A percentile compares a stretch with the other conserved stretches of the same genome.
These are phyloP conservation scores for Cordia subcordata DNA, from an alignment of 257 asterid species.

Conservation along the genomic window DNA sequence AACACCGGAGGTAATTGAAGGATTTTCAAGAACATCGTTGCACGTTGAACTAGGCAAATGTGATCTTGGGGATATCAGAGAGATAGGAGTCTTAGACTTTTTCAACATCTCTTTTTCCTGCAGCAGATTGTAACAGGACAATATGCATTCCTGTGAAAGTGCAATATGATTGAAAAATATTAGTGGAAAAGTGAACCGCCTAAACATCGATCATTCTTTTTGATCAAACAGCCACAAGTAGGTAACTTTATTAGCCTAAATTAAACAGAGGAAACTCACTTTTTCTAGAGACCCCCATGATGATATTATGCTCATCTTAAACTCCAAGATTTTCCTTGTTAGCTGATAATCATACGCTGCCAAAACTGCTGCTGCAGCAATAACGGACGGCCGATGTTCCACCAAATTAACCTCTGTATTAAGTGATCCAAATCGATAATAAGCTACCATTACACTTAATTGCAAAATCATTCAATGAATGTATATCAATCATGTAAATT, in stretches of 20 bases:
- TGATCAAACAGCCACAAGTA: neutral
- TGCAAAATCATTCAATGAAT: neutral
- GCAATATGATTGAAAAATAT: slow-evolving; percentile 7
- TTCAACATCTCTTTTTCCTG: slow-evolving; percentile 19
- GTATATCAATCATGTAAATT: neutral
- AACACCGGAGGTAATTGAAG: slow-evolving; percentile 3
- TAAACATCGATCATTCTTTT: no score
- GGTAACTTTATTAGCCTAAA: neutral
- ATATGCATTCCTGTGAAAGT: slow-evolving; percentile 31
- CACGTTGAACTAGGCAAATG: neutral
- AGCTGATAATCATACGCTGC: slow-evolving; percentile 36
- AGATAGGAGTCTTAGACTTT: slow-evolving; percentile 29
- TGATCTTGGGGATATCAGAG: slow-evolving; percentile 10
- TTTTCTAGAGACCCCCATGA: slow-evolving; percentile 39
- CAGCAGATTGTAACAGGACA: slow-evolving; percentile 31
- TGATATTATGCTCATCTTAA: slow-evolving; percentile 29
- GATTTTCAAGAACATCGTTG: slow-evolving; percentile 2
- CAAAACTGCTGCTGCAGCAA: slow-evolving; percentile 52
- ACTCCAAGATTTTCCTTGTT: slow-evolving; percentile 23
- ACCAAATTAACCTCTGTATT: slow-evolving; percentile 34
- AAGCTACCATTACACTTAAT: neutral
- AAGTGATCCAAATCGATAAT: neutral
- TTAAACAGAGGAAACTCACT: slow-evolving; percentile 27
- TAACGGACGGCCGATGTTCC: slow-evolving; percentile 36
- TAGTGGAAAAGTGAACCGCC: neutral